phyloP scores from a whole-genome alignment of 495 filamentous ascomycete species.

The Tuber microsphaerosporum region DNA sequence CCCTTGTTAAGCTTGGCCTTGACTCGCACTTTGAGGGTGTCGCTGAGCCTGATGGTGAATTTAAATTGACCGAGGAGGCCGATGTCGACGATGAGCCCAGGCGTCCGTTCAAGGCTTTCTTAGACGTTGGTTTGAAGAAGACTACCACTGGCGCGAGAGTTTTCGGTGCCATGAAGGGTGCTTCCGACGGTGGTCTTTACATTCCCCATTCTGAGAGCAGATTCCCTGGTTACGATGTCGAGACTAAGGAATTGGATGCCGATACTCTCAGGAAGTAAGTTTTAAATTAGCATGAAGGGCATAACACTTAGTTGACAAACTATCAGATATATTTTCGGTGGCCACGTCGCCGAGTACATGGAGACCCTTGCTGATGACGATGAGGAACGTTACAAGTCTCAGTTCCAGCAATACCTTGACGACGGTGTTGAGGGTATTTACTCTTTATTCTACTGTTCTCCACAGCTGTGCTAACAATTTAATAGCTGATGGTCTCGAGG shows the following conservation, averaged over 20 bases:
- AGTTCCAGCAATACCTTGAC: slow-evolving; percentile 96
- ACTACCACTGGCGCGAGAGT: slow-evolving; percentile 97
- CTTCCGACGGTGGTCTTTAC: slow-evolving; percentile 93
- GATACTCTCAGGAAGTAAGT: slow-evolving; percentile 77
- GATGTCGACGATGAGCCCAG: slow-evolving; percentile 76
- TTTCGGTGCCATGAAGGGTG: slow-evolving; percentile 99
- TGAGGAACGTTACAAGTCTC: slow-evolving; percentile 97
- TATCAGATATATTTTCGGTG: slow-evolving; percentile 78
- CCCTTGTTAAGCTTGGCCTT: slow-evolving; percentile 90
- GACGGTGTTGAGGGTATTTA: slow-evolving; percentile 66
- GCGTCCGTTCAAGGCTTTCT: slow-evolving; percentile 96
- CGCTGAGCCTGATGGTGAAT: slow-evolving; percentile 91
- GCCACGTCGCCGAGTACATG: slow-evolving; percentile 99
- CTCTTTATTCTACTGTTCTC: background rate
- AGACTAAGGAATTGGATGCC: slow-evolving; percentile 91
- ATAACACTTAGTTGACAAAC: background rate
- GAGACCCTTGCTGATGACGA: slow-evolving; percentile 99
- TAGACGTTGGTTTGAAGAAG: slow-evolving; percentile 93
- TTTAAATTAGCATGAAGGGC: background rate
- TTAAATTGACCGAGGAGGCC: slow-evolving; percentile 80
- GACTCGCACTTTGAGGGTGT: slow-evolving; percentile 87
- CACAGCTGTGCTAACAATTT: slow-evolving; percentile 2
- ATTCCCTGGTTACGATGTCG: slow-evolving; percentile 97
- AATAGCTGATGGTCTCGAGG: slow-evolving; percentile 84
- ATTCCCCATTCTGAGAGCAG: slow-evolving; percentile 97